Percentiles rank a stretch among this genome's conserved stretches.
Evolutionary conservation across 2,329 filamentous ascomycete species (phyloP).

Genomic region (Cladosporium halotolerans): DNA sequence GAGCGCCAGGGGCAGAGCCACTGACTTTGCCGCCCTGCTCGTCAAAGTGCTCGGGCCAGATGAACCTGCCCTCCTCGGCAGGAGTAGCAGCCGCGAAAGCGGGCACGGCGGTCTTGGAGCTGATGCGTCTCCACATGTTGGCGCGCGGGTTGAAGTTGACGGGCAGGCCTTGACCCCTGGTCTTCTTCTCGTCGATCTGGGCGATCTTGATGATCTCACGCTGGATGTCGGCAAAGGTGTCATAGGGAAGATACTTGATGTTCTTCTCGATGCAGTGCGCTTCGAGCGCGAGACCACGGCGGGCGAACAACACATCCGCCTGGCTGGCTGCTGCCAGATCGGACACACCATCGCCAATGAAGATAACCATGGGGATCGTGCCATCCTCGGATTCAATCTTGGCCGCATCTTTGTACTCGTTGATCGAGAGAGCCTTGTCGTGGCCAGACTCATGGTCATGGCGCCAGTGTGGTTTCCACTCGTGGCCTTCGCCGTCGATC

Average conservation of each 20-base stretch:
- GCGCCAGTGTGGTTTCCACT: constrained; percentile 62
- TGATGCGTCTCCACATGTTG: constrained; percentile 60
- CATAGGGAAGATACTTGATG: constrained; percentile 56
- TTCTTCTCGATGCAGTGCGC: constrained; percentile 59
- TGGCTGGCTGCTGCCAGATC: constrained; percentile 60
- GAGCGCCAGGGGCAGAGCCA: neutral
- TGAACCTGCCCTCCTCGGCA: constrained; percentile 55
- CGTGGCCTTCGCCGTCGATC: constrained; percentile 51
- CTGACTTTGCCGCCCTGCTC: neutral
- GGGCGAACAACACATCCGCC: constrained; percentile 62
- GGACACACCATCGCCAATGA: constrained; percentile 64
- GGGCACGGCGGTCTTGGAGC: constrained; percentile 51
- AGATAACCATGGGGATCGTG: constrained; percentile 60
- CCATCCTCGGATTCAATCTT: constrained; percentile 52
- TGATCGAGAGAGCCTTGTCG: constrained; percentile 60
- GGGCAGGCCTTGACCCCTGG: constrained; percentile 53
- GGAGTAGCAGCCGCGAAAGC: constrained; percentile 48
- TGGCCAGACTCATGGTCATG: constrained; percentile 61
- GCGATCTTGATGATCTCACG: constrained; percentile 52
- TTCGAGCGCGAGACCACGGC: constrained; percentile 58
- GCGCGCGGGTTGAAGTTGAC: constrained; percentile 60
- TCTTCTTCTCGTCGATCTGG: constrained; percentile 55
- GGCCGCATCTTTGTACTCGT: constrained; percentile 52
- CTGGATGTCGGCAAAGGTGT: constrained; percentile 62
- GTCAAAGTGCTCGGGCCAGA: constrained; percentile 56